Conservation (phyloP, 2,329 filamentous ascomycete genomes). For the Tolypocladium guangdongense region DNA sequence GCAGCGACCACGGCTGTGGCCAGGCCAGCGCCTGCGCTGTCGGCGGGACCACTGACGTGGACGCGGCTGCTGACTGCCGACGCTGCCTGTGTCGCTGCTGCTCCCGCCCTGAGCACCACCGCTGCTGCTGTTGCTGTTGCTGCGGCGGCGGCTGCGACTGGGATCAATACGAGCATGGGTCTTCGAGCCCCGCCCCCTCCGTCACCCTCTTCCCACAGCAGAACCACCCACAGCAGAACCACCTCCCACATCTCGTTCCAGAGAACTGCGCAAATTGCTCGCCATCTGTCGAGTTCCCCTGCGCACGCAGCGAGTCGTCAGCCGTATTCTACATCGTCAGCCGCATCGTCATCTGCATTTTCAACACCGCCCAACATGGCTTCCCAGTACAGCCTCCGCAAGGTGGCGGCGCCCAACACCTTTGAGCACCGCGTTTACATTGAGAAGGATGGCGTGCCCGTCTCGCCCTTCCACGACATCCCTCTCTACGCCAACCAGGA, state of each 20-base stretch:
- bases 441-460: constrained; percentile 88
- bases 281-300: constrained; percentile 32
- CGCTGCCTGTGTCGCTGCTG: not conserved
- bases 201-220: constrained; percentile 12
- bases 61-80: not conserved
- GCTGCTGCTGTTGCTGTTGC: not conserved
- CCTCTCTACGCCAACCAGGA: constrained; percentile 95
- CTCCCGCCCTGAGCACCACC: not conserved
- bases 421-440: constrained; percentile 96
- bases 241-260: constrained; percentile 33
- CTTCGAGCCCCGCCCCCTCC: constrained; percentile 27
- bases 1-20: not conserved
- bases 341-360: constrained; percentile 10
- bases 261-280: constrained; percentile 43
- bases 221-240: constrained; percentile 10
- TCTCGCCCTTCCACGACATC: constrained; percentile 98
- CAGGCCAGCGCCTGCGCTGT: not conserved
- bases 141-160: not conserved
- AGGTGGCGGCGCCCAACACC: constrained; percentile 82
- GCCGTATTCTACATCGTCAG: not conserved
- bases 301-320: not conserved
- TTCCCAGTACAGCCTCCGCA: constrained; percentile 66
- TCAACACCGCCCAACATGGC: constrained; percentile 34
- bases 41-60: not conserved
- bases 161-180: constrained; percentile 14